Evolutionary conservation across 2,329 filamentous ascomycete genomes (phyloP).

Genomic region (Cercospora berteroae): DNA sequence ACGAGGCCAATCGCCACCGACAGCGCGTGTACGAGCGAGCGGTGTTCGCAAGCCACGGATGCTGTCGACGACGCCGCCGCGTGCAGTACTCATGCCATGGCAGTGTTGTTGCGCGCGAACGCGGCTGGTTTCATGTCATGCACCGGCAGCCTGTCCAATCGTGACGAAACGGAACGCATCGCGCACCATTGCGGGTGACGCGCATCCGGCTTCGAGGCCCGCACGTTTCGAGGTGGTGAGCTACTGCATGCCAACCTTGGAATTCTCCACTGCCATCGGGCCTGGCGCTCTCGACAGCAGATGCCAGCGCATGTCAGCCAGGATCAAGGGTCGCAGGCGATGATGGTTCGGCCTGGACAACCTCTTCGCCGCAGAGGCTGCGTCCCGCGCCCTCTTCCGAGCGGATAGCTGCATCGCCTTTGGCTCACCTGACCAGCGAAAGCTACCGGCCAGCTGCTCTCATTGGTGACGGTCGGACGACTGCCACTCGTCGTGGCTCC

Average conservation of each 20-base stretch:
- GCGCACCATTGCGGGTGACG: background rate
- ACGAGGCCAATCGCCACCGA: background rate
- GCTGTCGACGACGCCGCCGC: background rate
- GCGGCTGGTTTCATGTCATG: background rate
- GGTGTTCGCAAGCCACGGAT: background rate
- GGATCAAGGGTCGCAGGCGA: conserved; percentile 5
- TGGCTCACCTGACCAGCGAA: conserved; percentile 12
- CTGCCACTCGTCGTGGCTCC: conserved; percentile 16
- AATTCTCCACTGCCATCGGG: background rate
- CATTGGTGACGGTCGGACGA: conserved; percentile 16
- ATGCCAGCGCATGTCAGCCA: conserved; percentile 12
- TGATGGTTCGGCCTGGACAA: background rate
- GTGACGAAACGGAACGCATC: background rate
- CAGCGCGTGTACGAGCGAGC: background rate
- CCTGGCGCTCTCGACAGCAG: background rate
- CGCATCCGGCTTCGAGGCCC: background rate
- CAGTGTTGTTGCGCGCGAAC: background rate
- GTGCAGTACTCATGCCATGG: background rate
- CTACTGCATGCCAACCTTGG: conserved; percentile 9
- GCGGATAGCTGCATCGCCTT: conserved; percentile 12
- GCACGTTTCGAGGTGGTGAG: background rate
- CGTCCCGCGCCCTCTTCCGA: conserved; percentile 7
- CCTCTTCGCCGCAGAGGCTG: conserved; percentile 3
- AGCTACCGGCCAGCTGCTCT: background rate
- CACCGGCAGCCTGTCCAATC: background rate